These are phyloP conservation scores for Candida andamanensis DNA, from an alignment of 805 yeast species.

Conservation along the genomic window DNA sequence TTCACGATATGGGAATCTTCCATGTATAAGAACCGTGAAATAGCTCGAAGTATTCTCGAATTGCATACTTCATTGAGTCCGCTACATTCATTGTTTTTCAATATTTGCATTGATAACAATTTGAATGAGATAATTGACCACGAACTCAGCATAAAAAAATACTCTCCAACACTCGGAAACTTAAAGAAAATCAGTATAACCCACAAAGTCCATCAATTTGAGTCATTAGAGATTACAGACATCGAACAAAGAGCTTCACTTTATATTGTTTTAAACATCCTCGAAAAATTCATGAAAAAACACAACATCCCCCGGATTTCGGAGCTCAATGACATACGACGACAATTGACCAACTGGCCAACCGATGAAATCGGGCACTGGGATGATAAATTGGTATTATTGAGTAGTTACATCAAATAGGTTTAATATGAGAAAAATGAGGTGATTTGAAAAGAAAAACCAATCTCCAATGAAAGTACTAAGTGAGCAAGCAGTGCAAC, in stretches of 20 bases:
- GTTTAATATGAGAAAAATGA: background rate
- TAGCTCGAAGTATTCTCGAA: conserved; percentile 12
- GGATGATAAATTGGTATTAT: conserved; percentile 1
- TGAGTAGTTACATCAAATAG: background rate
- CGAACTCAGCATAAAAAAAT: conserved; percentile 1
- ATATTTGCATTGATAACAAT: conserved; percentile 11
- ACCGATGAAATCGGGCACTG: too few relatives aligned
- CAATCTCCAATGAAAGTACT: conserved; percentile 6
- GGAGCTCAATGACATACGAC: background rate
- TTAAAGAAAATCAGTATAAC: conserved; percentile 30
- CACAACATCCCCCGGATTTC: conserved; percentile 3
- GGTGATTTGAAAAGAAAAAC: background rate
- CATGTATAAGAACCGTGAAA: conserved; percentile 8
- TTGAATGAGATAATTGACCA: conserved; percentile 10
- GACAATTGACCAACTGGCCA: too few relatives aligned
- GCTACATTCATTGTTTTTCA: conserved; percentile 23
- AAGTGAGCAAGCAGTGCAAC: conserved; percentile 2
- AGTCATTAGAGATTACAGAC: conserved; percentile 3
- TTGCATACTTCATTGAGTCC: conserved; percentile 14
- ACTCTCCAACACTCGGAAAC: conserved; percentile 19
- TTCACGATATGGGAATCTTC: conserved; percentile 37
- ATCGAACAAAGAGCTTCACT: conserved; percentile 9
- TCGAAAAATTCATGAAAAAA: conserved; percentile 8
- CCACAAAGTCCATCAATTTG: conserved; percentile 21
- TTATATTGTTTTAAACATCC: conserved; percentile 13